Conservation (phyloP, 768 basidiomycete species). For the Candolleomyces aberdarensis region DNA sequence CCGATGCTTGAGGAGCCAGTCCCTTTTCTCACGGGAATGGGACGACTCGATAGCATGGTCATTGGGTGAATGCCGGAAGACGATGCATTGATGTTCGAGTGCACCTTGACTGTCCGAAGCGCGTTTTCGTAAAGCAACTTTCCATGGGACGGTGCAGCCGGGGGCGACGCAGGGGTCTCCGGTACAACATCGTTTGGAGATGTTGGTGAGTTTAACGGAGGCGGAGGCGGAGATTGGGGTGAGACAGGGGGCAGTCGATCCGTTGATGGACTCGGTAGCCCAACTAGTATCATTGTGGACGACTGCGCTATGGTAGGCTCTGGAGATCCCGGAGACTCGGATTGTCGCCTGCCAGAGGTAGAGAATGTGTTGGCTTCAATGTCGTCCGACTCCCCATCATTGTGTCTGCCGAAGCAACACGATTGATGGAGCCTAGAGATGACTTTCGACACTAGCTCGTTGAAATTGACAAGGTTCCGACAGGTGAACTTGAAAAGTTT, state of each 20-base stretch:
- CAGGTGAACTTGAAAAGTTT: conserved; percentile 3
- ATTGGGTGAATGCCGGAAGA: neutral
- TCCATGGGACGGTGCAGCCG: conserved; percentile 22
- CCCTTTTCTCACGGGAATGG: conserved; percentile 3
- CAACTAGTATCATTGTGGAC: neutral
- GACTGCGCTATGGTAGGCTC: neutral
- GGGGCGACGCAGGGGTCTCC: neutral
- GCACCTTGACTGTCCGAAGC: conserved; percentile 42
- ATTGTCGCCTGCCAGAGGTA: conserved; percentile 7
- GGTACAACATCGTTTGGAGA: neutral
- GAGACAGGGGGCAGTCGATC: conserved; percentile 1
- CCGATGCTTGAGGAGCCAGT: conserved; percentile 10
- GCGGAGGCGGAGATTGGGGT: conserved; percentile 2
- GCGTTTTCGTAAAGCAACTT: conserved; percentile 45
- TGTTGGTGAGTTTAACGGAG: conserved; percentile 18
- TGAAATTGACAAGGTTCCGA: conserved; percentile 9
- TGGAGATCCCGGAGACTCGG: conserved; percentile 5
- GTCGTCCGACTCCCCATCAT: conserved; percentile 17
- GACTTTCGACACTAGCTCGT: neutral
- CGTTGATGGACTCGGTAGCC: neutral
- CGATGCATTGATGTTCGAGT: conserved; percentile 15
- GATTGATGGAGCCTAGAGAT: neutral
- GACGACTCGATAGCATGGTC: neutral
- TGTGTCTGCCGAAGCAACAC: neutral
- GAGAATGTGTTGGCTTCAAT: no score